Evolutionary conservation across 805 yeast species (phyloP), one percentile per base, ranked within the genome.

Genomic region (Cyberlindnera meyerae): DNA sequence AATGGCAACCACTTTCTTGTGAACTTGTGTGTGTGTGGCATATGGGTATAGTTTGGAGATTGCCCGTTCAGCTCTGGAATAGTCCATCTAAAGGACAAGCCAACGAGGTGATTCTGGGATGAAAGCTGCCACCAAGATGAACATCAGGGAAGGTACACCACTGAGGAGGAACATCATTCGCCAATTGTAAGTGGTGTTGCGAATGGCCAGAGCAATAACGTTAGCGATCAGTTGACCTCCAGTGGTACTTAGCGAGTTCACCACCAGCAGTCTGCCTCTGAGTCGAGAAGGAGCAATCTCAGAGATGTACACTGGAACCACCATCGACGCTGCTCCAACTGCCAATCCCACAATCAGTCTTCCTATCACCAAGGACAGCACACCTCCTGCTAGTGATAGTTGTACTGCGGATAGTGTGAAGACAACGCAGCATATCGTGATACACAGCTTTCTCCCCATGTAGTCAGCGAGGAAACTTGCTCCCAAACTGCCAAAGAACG

Each of bases 281-380:
- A 54, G 52, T 16, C 49, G 56, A 4, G 68, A 56, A 2, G 74
- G 72, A 4, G 73, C 62, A 18, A 73, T 60, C 51, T 76, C 82
- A 17, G 77, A 68, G 11, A 75, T 60, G 50, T 71, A 75, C 11
- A 74, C 65, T 0, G 82, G 90, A 3, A 79, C 76, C 27, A 79
- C 66, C 48, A 81, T 82, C 0, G 88, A 73, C 6, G 83, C 80
- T 18, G 73, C 71, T 12, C 93, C 93, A 17, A 83, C 78, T 8
- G 82, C 87, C 18, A 79, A 50, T n/a, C 89, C 89, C 12, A 82
- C 72, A 22, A 78, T 55, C 21, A 74, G 66, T 40, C 90, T 65
- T 1, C 90, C 90, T 33, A 64, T 11, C 24, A 68, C 57, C 39
- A 73, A 50, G 43, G 63, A 65, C 39, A 55, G 44, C 52, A 77